Base-by-base conservation (phyloP, 192 early-diverging fungal genomes). In the Umbelopsis vinacea region DNA sequence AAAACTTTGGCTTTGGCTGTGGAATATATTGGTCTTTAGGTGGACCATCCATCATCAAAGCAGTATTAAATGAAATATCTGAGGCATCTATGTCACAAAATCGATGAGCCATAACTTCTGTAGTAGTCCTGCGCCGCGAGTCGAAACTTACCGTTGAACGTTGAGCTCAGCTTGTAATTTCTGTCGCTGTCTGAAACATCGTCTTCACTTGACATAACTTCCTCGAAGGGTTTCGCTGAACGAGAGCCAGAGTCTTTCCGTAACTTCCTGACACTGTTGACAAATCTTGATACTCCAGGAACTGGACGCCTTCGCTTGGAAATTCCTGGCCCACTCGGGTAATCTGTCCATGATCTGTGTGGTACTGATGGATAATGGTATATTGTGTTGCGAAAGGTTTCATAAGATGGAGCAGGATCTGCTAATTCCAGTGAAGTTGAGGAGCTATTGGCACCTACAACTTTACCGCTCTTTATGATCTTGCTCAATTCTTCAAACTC, bases 161-260 rank as follows among this genome's bases (percentile, higher is more conserved):
- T 37, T 6, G 29, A 37, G 57, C 57, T 63, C 33, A 63, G 33
- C 57, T 37, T 63, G 26, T 63, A 63, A 63, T 63, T 63, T 63
- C 33, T 63, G 57, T 63, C 57, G 57, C 57, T 63, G 57, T 63
- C 57, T 33, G 57, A 63, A 63, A 63, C 57, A 37, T 63, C 57
- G 15, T 63, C 57, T 35, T 63, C 57, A 6, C 57, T 63, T 11
- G 57, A 63, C 33, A 63, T 29, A 19, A 29, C 33, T 37, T 63
- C 57, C 23, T 63, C 57, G 57, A 29, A 63, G 14, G 23, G 57
- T 29, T 63, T 63, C 14, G 33, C 33, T 17, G 37, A 37, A 17
- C 57, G 57, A 37, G 57, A 63, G 57, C 57, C 37, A 37, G 57
- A 63, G 7, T 63, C 57, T 19, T 63, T 63, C 0, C 57, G 57